A percentile compares a stretch with the other conserved stretches of the same genome.
These are phyloP conservation scores for Domatiomyces catenatus DNA, from an alignment of 2,329 filamentous ascomycete species.

Conservation along the genomic window DNA sequence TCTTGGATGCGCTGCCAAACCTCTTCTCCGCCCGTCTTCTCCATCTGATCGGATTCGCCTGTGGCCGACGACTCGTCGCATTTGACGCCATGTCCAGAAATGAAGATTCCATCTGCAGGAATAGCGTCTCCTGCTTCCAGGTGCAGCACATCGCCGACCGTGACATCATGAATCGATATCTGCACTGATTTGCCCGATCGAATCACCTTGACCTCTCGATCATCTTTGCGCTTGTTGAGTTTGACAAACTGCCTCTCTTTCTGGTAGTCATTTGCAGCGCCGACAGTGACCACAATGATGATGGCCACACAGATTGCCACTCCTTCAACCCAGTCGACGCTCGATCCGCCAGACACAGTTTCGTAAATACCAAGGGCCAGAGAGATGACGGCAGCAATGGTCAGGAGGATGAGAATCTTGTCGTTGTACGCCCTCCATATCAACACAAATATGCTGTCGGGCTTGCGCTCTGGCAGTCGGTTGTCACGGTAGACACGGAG, in stretches of 20 bases:
- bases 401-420: constrained; percentile 56
- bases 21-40: constrained; percentile 47
- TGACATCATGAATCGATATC: constrained; percentile 50
- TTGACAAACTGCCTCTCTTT: constrained; percentile 52
- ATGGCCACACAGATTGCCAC: constrained; percentile 53
- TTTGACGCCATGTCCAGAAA: constrained; percentile 49
- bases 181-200: constrained; percentile 50
- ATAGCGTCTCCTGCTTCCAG: constrained; percentile 55
- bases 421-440: constrained; percentile 60
- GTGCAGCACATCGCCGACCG: constrained; percentile 55
- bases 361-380: constrained; percentile 56
- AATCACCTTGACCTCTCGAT: constrained; percentile 50
- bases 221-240: constrained; percentile 43
- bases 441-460: constrained; percentile 43
- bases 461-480: constrained; percentile 46
- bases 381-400: constrained; percentile 52
- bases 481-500: constrained; percentile 47
- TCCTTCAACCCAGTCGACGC: constrained; percentile 51
- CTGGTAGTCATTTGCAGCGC: constrained; percentile 51
- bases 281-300: constrained; percentile 47
- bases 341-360: constrained; percentile 36
- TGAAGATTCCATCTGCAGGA: constrained; percentile 55
- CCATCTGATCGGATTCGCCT: constrained; percentile 57
- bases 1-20: constrained; percentile 42
- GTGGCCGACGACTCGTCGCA: constrained; percentile 62